Evolutionary conservation across 2,329 filamentous ascomycete genomes (phyloP).

Genomic region (Phialophora chinensis): DNA sequence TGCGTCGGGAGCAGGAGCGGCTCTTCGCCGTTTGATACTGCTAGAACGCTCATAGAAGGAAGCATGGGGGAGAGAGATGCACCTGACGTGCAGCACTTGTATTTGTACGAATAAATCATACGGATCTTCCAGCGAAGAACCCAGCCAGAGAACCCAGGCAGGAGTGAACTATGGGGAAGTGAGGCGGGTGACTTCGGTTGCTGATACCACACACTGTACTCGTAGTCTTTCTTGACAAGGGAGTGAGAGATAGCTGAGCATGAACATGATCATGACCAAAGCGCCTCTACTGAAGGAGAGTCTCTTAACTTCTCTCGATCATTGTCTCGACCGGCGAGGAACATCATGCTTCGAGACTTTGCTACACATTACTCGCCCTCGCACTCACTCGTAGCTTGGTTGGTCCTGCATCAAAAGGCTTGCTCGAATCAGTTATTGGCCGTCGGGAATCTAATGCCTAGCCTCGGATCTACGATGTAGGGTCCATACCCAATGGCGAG

Average conservation of each 20-base stretch:
- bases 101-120: neutral
- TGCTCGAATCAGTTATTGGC: no score
- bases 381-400: no score
- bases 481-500: no score
- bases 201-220: neutral
- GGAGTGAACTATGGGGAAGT: neutral
- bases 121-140: neutral
- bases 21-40: neutral
- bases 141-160: neutral
- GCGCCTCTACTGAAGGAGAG: no score
- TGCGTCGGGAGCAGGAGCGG: neutral
- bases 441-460: no score
- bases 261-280: neutral
- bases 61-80: neutral
- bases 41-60: no score
- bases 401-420: no score
- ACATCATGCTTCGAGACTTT: no score
- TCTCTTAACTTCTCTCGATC: no score
- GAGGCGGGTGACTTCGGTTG: neutral
- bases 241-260: neutral
- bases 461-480: no score
- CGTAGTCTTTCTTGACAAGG: neutral
- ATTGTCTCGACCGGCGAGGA: no score
- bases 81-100: neutral
- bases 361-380: no score